Percentiles rank a stretch among this genome's conserved stretches.
These are phyloP conservation scores for Beauveria caledonica DNA, from an alignment of 2,329 filamentous ascomycete species.

Conservation along the genomic window DNA sequence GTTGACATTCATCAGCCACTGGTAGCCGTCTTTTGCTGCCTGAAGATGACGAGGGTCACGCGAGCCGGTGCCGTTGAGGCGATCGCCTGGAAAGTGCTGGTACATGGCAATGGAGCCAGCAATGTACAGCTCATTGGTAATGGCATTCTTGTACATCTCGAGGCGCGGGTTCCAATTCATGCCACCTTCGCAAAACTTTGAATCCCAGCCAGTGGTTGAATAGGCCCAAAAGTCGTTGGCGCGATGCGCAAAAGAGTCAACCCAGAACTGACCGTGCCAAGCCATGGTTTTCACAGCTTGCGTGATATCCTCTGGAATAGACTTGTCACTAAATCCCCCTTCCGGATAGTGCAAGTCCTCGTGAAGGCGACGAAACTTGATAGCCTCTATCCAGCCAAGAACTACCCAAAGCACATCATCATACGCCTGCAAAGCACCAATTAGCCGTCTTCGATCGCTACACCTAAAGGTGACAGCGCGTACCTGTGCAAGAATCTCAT, in stretches of 20 bases:
- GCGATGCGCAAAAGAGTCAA: slow-evolving; percentile 70
- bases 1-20: slow-evolving; percentile 69
- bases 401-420: slow-evolving; percentile 97
- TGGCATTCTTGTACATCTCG: slow-evolving; percentile 86
- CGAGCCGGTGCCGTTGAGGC: slow-evolving; percentile 59
- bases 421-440: slow-evolving; percentile 52
- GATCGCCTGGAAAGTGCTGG: slow-evolving; percentile 74
- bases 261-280: slow-evolving; percentile 75
- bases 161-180: slow-evolving; percentile 85
- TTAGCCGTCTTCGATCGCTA: background rate
- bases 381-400: slow-evolving; percentile 77
- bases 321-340: slow-evolving; percentile 17
- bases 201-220: slow-evolving; percentile 73
- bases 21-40: slow-evolving; percentile 69
- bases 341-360: slow-evolving; percentile 50
- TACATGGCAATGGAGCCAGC: slow-evolving; percentile 85
- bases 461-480: background rate
- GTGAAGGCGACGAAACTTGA: slow-evolving; percentile 69
- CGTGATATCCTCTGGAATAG: slow-evolving; percentile 15
- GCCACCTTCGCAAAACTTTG: slow-evolving; percentile 69
- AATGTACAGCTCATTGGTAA: slow-evolving; percentile 88
- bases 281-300: slow-evolving; percentile 32
- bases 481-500: slow-evolving; percentile 57
- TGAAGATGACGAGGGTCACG: slow-evolving; percentile 58
- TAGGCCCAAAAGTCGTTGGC: slow-evolving; percentile 81